Conservation (phyloP, 2,329 filamentous ascomycete species). For the Fusarium staphyleae region DNA sequence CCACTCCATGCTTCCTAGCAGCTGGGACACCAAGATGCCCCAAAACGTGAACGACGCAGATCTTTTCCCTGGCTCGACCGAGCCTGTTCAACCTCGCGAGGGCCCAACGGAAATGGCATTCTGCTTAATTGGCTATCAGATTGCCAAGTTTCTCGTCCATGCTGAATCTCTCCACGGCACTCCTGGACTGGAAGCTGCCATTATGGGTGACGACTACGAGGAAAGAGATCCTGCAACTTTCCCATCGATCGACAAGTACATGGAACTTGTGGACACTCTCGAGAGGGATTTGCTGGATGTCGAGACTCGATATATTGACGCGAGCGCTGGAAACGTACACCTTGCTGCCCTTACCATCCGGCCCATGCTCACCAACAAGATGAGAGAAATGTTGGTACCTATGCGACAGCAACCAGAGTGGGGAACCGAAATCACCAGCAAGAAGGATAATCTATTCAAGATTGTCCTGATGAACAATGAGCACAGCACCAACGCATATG, state of each 20-base stretch:
- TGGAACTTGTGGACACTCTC: constrained; percentile 51
- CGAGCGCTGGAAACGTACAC: constrained; percentile 60
- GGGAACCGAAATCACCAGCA: constrained; percentile 56
- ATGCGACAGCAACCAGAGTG: constrained; percentile 57
- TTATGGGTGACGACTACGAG: constrained; percentile 54
- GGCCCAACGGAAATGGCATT: constrained; percentile 69
- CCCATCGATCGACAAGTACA: constrained; percentile 52
- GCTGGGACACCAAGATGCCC: constrained; percentile 64
- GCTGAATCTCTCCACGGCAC: constrained; percentile 52
- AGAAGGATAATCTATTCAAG: constrained; percentile 63
- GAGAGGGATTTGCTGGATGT: constrained; percentile 54
- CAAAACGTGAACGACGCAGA: constrained; percentile 67
- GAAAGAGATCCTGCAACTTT: constrained; percentile 36
- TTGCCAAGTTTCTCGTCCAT: constrained; percentile 58
- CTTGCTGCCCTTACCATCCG: constrained; percentile 57
- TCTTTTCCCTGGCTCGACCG: constrained; percentile 60
- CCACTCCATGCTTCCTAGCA: constrained; percentile 58
- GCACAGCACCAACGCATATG: constrained; percentile 55
- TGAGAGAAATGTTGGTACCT: constrained; percentile 56
- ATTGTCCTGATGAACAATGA: constrained; percentile 58
- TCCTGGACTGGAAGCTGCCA: constrained; percentile 57
- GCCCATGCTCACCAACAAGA: constrained; percentile 57
- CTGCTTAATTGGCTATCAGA: constrained; percentile 57
- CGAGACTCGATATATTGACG: constrained; percentile 59
- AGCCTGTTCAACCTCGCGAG: constrained; percentile 59